Conservation (phyloP, 1,284 basidiomycete species). For the Trametes hirsuta region DNA sequence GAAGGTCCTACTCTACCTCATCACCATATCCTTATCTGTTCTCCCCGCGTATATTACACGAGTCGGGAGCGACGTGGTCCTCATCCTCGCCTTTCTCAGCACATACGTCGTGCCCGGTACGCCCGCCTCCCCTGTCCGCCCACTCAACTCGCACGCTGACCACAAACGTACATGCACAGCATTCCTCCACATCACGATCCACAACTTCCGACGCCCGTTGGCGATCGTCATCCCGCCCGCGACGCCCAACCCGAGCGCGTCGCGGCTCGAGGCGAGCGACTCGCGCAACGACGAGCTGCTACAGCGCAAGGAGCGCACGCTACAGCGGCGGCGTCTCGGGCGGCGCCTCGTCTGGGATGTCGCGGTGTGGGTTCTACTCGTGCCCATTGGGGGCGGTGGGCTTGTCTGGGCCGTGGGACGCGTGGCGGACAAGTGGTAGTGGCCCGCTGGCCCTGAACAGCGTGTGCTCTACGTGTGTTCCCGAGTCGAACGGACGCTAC, state of each 20-base stretch:
- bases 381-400: conserved; percentile 55
- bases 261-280: conserved; percentile 33
- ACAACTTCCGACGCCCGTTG: conserved; percentile 70
- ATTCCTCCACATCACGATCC: conserved; percentile 64
- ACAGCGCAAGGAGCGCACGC: conserved; percentile 71
- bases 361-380: conserved; percentile 64
- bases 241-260: conserved; percentile 30
- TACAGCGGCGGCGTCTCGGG: conserved; percentile 66
- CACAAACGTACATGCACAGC: conserved; percentile 37
- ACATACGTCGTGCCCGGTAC: conserved; percentile 65
- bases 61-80: conserved; percentile 48
- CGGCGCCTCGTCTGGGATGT: conserved; percentile 74
- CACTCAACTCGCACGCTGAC: neutral
- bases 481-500: neutral
- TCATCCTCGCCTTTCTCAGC: conserved; percentile 53
- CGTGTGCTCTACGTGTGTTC: neutral
- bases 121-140: conserved; percentile 13
- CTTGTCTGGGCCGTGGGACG: conserved; percentile 58
- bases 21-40: conserved; percentile 48
- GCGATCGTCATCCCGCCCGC: conserved; percentile 64
- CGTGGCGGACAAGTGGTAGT: conserved; percentile 45
- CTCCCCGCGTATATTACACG: conserved; percentile 40
- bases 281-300: conserved; percentile 60
- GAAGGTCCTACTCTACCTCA: conserved; percentile 42
- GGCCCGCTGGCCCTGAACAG: neutral